These are phyloP conservation scores for Grigorovia jiainica DNA, from an alignment of 805 yeast genomes.

Conservation along the genomic window DNA sequence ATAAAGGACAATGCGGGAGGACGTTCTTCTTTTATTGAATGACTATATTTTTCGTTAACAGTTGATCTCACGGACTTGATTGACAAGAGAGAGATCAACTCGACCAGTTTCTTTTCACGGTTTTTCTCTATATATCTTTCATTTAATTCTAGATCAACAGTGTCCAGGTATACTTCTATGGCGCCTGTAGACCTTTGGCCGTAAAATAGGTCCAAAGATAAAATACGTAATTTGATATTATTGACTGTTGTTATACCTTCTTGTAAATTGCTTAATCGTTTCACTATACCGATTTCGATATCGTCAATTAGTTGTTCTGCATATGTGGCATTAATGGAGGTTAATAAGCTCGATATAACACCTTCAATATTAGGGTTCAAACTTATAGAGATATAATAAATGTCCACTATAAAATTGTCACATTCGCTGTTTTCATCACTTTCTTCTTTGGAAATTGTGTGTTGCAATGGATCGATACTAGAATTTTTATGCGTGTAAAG, in stretches of 20 bases:
- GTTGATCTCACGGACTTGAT: slow-evolving; percentile 15
- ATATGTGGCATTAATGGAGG: slow-evolving; percentile 30
- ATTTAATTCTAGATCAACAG: slow-evolving; percentile 16
- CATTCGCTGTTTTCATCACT: background rate
- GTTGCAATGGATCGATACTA: background rate
- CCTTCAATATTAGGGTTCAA: slow-evolving; percentile 27
- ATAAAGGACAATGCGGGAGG: slow-evolving; percentile 22
- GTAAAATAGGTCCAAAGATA: slow-evolving; percentile 16
- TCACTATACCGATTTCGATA: slow-evolving; percentile 52
- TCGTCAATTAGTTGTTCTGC: slow-evolving; percentile 49
- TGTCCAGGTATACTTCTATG: slow-evolving; percentile 15
- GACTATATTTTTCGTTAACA: slow-evolving; percentile 6
- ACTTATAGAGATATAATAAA: slow-evolving; percentile 37
- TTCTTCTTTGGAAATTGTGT: background rate
- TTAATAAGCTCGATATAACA: slow-evolving; percentile 31
- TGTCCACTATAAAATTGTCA: slow-evolving; percentile 31
- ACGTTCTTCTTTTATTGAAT: slow-evolving; percentile 9
- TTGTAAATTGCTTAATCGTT: slow-evolving; percentile 31
- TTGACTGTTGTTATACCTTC: slow-evolving; percentile 9
- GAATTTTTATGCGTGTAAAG: background rate
- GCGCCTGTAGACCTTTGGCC: slow-evolving; percentile 13
- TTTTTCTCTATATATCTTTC: slow-evolving; percentile 12
- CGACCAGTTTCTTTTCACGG: slow-evolving; percentile 10
- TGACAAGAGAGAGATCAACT: slow-evolving; percentile 10
- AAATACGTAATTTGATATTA: slow-evolving; percentile 13